Base-by-base conservation (phyloP, 805 yeast species). In the Saccharomycopsis synnaedendra region DNA sequence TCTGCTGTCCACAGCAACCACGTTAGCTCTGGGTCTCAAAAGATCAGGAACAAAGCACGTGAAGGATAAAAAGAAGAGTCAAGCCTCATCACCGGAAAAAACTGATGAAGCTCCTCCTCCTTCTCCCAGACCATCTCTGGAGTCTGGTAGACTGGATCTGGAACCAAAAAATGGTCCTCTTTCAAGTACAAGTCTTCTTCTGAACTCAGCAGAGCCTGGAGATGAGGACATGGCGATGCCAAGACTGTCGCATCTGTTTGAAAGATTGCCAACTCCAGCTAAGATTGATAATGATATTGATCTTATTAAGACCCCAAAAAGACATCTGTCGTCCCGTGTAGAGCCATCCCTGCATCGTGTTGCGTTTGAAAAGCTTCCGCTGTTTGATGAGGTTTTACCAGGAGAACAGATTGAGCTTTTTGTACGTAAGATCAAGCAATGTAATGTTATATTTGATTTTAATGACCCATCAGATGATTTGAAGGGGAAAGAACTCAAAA, bases 401-500 rank as follows among this genome's bases (percentile, higher is more conserved):
- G 86, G 80, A 53, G 90, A 86, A 60, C 82, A 83, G 53, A 76
- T 81, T 45, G 82, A 80, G 31, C 72, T 93, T 52, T 93, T 93
- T 59, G 67, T 88, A 46, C 83, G 83, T 57, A 93, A 93, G 60
- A 80, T 90, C 45, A 95, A 88, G 58, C 98, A 93, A 66, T 90
- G 97, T 70, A 87, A 86, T 62, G 81, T 88, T 30, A 78, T 93
- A 69, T 93, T 90, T 69, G 96, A 93, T 68, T 93, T 93, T 61
- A 77, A 78, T 58, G 97, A 93, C 64, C 95, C 97, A 5, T 82
- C 95, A 9, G 80, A 81, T 49, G 97, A 93, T 64, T 78, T 88
- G 46, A 80, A 83, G 58, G 96, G 97, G 42, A 93, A 93, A 64
- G 97, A 93, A 60, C 75, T 88, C 60, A 93, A 93, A 65, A 72